phyloP scores from a whole-genome alignment of 306 rosid genomes.

The Cucurbita ficifolia region DNA sequence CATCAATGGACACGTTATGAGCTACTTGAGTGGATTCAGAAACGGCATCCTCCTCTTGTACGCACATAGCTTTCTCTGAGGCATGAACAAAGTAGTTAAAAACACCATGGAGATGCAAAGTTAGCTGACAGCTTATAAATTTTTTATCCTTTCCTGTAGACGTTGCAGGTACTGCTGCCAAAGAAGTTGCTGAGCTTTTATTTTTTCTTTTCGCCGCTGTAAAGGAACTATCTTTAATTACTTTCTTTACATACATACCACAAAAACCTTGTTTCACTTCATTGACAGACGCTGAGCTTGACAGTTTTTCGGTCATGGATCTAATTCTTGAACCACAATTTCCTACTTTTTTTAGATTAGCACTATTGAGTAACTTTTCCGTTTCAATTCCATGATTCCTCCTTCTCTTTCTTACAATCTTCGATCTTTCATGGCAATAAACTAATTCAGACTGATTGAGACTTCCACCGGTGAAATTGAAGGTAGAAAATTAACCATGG shows the following conservation, averaged over 20 bases:
- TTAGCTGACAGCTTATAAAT: constrained; percentile 19
- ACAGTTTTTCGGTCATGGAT: constrained; percentile 14
- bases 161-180: constrained; percentile 7
- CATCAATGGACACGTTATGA: constrained; percentile 20
- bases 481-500: not conserved
- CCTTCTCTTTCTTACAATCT: constrained; percentile 47
- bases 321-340: constrained; percentile 17
- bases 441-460: constrained; percentile 12
- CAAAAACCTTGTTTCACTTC: constrained; percentile 11
- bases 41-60: constrained; percentile 13
- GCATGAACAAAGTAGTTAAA: constrained; percentile 18
- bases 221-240: constrained; percentile 11
- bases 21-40: constrained; percentile 16
- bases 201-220: constrained; percentile 9
- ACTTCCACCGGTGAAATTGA: too few species aligned
- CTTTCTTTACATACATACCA: constrained; percentile 10
- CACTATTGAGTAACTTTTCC: constrained; percentile 13
- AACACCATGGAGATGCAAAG: constrained; percentile 14
- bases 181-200: constrained; percentile 12
- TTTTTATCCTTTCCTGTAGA: constrained; percentile 1
- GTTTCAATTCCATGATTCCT: constrained; percentile 20
- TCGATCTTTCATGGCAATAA: constrained; percentile 15
- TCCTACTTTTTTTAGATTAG: constrained; percentile 21
- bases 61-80: constrained; percentile 11
- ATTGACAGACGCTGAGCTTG: constrained; percentile 10